Percentiles rank a stretch among this genome's conserved stretches.
Evolutionary conservation across 2,329 filamentous ascomycete genomes (phyloP).

Genomic region (Sporothrix pseudoabietina): DNA sequence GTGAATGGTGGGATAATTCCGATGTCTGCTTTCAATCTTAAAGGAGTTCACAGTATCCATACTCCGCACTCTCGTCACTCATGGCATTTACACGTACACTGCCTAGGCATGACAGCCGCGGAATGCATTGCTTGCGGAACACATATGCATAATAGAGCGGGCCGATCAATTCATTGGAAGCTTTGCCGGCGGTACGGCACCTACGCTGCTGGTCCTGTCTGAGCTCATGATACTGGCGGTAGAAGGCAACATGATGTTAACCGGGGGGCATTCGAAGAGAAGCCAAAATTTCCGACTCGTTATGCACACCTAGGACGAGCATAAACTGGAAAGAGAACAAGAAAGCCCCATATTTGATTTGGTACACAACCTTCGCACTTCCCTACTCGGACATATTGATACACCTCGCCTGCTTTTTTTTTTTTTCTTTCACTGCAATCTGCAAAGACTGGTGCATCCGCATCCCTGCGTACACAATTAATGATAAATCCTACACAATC

Average conservation of each 20-base stretch:
- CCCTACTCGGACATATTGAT: not conserved
- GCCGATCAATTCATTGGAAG: not conserved
- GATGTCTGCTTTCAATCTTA: not conserved
- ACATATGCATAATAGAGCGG: conserved; percentile 18
- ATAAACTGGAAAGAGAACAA: not conserved
- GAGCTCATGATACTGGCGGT: no score
- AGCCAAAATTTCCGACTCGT: no score
- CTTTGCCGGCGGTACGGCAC: not conserved
- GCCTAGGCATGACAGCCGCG: not conserved
- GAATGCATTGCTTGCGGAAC: not conserved
- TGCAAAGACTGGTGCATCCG: not conserved
- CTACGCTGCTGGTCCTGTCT: not conserved
- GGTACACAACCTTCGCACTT: not conserved
- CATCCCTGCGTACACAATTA: conserved; percentile 9
- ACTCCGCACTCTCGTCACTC: not conserved
- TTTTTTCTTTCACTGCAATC: not conserved
- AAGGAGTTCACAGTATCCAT: not conserved
- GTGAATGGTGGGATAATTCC: not conserved
- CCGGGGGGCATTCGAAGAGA: not conserved
- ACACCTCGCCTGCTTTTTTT: no score
- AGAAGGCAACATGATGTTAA: not conserved
- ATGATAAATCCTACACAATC: conserved; percentile 10
- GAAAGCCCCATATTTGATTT: not conserved
- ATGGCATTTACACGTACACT: conserved; percentile 4
- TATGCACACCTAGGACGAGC: no score